Conservation (phyloP, 2,329 filamentous ascomycete genomes). For the Penicillium sp. region DNA sequence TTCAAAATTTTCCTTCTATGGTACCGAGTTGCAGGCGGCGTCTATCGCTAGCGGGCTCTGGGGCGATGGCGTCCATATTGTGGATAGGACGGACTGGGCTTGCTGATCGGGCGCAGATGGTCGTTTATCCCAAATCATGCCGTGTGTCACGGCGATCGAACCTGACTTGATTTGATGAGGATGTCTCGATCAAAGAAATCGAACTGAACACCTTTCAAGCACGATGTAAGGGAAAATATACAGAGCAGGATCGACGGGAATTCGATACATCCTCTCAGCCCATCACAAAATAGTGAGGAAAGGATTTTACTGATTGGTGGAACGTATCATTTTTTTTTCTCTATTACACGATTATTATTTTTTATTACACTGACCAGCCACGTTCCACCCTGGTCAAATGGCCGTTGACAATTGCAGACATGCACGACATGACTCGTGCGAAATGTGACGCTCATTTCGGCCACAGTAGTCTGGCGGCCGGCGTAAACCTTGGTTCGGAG, state of each 20-base stretch:
- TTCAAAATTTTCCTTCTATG: background rate
- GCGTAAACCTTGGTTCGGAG: background rate
- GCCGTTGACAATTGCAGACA: constrained; percentile 9
- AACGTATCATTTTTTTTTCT: background rate
- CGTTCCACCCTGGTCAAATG: constrained; percentile 16
- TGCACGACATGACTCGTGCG: constrained; percentile 22
- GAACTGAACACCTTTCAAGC: background rate
- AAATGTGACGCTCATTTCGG: constrained; percentile 4
- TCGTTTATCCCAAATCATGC: background rate
- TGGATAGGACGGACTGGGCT: background rate
- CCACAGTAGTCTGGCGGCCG: background rate
- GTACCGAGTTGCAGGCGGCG: constrained; percentile 14
- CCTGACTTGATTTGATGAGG: background rate
- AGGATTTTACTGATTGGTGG: constrained; percentile 1
- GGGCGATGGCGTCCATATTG: constrained; percentile 9
- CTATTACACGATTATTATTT: background rate
- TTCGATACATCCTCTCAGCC: constrained; percentile 9
- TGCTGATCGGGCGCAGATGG: background rate
- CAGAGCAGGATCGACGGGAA: constrained; percentile 6
- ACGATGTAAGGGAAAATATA: background rate
- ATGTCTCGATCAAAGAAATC: background rate
- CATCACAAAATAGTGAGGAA: constrained; percentile 1
- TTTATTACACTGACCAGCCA: constrained; percentile 1
- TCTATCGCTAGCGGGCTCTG: constrained; percentile 15
- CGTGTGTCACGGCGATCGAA: background rate